These are phyloP conservation scores for Periglandula ipomoeae DNA, from an alignment of 2,329 filamentous ascomycete genomes.

Conservation along the genomic window DNA sequence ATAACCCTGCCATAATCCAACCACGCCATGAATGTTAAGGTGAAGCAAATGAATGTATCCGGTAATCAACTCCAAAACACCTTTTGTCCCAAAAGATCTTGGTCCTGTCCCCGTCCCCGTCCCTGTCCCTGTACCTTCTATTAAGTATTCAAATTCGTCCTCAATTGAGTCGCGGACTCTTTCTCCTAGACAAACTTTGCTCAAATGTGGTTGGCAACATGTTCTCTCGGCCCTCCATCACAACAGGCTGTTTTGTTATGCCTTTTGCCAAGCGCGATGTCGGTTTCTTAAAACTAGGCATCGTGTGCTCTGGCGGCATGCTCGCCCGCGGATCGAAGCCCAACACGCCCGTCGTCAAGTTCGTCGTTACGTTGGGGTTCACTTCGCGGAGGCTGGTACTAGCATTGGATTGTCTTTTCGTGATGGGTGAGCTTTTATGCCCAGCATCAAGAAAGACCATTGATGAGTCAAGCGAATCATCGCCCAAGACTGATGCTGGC, in stretches of 20 bases:
- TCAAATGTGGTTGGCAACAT: conserved; percentile 35
- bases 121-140: not conserved
- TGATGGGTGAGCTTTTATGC: conserved; percentile 19
- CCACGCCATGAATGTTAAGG: not conserved
- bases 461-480: conserved; percentile 20
- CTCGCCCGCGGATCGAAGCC: conserved; percentile 35
- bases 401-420: conserved; percentile 11
- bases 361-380: conserved; percentile 40
- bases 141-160: not conserved
- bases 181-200: conserved; percentile 39
- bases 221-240: conserved; percentile 43
- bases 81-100: not conserved
- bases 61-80: not conserved
- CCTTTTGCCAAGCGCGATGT: conserved; percentile 25
- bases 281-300: conserved; percentile 38
- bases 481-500: not conserved
- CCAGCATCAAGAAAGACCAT: conserved; percentile 22
- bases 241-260: conserved; percentile 18
- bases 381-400: conserved; percentile 45
- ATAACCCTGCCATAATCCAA: conserved; percentile 6
- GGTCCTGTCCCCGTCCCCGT: not conserved
- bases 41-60: not conserved
- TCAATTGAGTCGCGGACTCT: conserved; percentile 42
- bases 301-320: conserved; percentile 31
- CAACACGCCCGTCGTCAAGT: conserved; percentile 25